These are phyloP conservation scores for Gentiana straminea DNA, from an alignment of 257 asterid species.

Conservation along the genomic window DNA sequence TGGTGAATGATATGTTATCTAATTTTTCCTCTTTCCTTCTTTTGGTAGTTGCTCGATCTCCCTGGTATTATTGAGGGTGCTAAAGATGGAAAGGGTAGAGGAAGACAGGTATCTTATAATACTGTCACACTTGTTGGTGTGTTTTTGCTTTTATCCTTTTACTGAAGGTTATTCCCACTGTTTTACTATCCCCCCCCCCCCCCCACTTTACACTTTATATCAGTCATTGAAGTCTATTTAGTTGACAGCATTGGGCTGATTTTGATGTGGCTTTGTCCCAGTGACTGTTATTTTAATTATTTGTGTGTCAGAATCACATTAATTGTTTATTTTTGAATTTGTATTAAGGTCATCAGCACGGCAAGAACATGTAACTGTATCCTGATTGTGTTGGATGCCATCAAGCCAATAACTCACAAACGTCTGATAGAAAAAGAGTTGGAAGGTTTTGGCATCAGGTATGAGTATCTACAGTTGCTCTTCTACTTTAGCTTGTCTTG, in stretches of 20 bases:
- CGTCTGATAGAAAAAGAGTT: conserved; percentile 95
- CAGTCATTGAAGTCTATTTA: no score
- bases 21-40: background rate
- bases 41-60: conserved; percentile 72
- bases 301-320: no score
- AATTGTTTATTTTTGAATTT: conserved; percentile 8
- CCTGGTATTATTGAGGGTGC: conserved; percentile 99
- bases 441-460: conserved; percentile 99
- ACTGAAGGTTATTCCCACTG: no score
- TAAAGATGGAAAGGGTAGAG: conserved; percentile 99
- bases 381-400: conserved; percentile 95
- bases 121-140: background rate
- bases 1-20: background rate
- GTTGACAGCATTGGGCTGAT: no score
- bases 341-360: conserved; percentile 85
- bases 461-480: conserved; percentile 5
- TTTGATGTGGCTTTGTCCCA: no score
- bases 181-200: no score
- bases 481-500: no score
- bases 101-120: conserved; percentile 73
- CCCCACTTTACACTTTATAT: no score
- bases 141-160: background rate
- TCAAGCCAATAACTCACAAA: conserved; percentile 95
- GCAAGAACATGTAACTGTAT: conserved; percentile 94
- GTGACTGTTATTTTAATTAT: no score